These are phyloP conservation scores for Phytopythium vexans DNA, from an alignment of 352 stramenopile genomes.

Conservation along the genomic window DNA sequence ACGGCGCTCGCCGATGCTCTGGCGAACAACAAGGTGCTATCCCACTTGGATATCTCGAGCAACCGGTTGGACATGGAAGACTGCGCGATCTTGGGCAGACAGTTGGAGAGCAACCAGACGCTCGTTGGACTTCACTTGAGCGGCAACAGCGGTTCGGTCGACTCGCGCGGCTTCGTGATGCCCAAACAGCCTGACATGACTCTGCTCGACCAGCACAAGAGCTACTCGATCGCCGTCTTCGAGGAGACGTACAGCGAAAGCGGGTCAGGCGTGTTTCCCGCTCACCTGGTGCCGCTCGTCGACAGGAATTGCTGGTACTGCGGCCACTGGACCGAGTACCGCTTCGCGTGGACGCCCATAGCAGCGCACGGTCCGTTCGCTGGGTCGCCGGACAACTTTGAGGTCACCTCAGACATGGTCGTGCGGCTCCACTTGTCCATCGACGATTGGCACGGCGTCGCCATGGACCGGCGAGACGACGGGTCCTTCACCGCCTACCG, in stretches of 20 bases:
- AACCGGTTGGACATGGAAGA: slow-evolving; percentile 65
- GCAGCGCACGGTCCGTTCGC: slow-evolving; percentile 33
- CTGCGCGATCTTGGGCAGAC: slow-evolving; percentile 51
- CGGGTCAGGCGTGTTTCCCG: slow-evolving; percentile 44
- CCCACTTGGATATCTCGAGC: slow-evolving; percentile 69
- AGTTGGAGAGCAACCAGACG: slow-evolving; percentile 70
- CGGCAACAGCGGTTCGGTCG: slow-evolving; percentile 64
- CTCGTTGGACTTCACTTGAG: slow-evolving; percentile 74
- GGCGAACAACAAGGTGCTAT: slow-evolving; percentile 75
- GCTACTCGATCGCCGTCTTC: slow-evolving; percentile 71
- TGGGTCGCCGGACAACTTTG: slow-evolving; percentile 21
- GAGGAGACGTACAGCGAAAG: slow-evolving; percentile 63
- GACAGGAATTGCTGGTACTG: slow-evolving; percentile 81
- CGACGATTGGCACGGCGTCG: slow-evolving; percentile 65
- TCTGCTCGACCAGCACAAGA: slow-evolving; percentile 72
- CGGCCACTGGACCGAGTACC: slow-evolving; percentile 69
- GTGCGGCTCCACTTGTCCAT: slow-evolving; percentile 63
- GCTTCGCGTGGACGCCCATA: slow-evolving; percentile 60
- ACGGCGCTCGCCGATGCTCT: slow-evolving; percentile 55
- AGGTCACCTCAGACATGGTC: slow-evolving; percentile 30
- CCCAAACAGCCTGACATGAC: slow-evolving; percentile 30
- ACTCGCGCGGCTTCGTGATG: slow-evolving; percentile 66
- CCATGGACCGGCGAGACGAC: slow-evolving; percentile 61
- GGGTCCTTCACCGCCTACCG: slow-evolving; percentile 55
- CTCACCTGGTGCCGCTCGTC: slow-evolving; percentile 46